These are phyloP conservation scores for Paecilomyces fulvus DNA, from an alignment of 2,329 filamentous ascomycete genomes.

Conservation along the genomic window DNA sequence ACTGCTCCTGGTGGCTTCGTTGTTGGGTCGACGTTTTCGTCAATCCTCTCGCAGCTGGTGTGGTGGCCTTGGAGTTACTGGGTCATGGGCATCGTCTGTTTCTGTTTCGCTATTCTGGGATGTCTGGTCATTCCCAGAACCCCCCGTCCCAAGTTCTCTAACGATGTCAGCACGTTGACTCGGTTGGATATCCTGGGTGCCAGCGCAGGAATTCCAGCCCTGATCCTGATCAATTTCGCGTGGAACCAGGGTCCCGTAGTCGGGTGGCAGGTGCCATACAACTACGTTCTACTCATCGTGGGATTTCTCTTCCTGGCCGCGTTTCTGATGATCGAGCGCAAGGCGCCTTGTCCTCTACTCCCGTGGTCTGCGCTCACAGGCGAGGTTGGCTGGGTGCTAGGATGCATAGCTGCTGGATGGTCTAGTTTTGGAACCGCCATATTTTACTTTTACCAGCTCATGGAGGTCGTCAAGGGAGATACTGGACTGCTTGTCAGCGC, in stretches of 20 bases:
- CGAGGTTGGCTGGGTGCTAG: conserved; percentile 49
- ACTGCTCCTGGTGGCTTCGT: conserved; percentile 40
- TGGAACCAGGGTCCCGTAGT: conserved; percentile 57
- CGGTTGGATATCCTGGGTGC: conserved; percentile 34
- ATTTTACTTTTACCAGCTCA: conserved; percentile 45
- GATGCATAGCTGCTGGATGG: conserved; percentile 46
- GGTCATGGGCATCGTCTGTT: conserved; percentile 33
- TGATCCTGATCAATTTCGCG: conserved; percentile 58
- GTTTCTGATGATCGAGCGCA: conserved; percentile 48
- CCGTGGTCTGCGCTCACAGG: conserved; percentile 45
- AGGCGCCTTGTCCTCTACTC: conserved; percentile 46
- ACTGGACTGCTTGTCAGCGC: conserved; percentile 22
- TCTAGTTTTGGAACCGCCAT: conserved; percentile 46
- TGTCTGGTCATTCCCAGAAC: conserved; percentile 4
- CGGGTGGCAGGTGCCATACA: conserved; percentile 50
- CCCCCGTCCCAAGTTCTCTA: conserved; percentile 1
- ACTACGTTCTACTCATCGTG: conserved; percentile 49
- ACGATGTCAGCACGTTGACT: conserved; percentile 17
- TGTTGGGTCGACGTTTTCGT: conserved; percentile 33
- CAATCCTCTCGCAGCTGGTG: conserved; percentile 31
- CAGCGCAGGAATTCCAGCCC: conserved; percentile 42
- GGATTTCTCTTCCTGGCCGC: conserved; percentile 45
- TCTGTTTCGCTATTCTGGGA: conserved; percentile 8
- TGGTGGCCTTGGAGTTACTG: conserved; percentile 50
- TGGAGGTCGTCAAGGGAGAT: conserved; percentile 32